These are phyloP conservation scores for Silene uniflora DNA, from an alignment of 148 eudicot genomes.

Conservation along the genomic window DNA sequence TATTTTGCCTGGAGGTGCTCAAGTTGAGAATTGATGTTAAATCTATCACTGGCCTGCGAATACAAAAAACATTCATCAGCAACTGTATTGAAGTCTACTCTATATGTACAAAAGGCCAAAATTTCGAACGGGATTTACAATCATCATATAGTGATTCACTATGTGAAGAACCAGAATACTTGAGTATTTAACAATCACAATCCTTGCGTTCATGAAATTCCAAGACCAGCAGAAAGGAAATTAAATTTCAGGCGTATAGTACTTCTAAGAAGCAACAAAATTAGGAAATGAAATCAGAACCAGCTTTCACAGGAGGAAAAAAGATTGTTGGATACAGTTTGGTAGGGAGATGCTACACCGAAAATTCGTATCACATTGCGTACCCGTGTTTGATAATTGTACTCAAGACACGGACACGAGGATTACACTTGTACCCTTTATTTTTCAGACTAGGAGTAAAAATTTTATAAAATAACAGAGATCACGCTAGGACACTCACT, in stretches of 20 bases:
- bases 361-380: conserved; percentile 19
- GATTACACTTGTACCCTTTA: conserved; percentile 19
- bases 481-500: background rate
- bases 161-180: background rate
- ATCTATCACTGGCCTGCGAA: conserved; percentile 92
- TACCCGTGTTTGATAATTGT: background rate
- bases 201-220: conserved; percentile 4
- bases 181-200: conserved; percentile 22
- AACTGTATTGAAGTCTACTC: background rate
- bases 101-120: background rate
- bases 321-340: conserved; percentile 45
- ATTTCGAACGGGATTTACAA: background rate
- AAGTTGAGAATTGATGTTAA: conserved; percentile 93
- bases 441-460: background rate
- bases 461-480: background rate
- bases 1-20: conserved; percentile 97
- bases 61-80: conserved; percentile 4
- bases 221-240: too few relatives aligned
- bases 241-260: too few relatives aligned
- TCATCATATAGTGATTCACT: background rate
- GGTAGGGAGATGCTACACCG: conserved; percentile 39
- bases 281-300: background rate
- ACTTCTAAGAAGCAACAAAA: background rate
- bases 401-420: conserved; percentile 6
- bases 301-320: conserved; percentile 30